Evolutionary conservation across 2,329 filamentous ascomycete species (phyloP), one percentile per base, ranked within the genome.

Genomic region (Fusarium hostae): DNA sequence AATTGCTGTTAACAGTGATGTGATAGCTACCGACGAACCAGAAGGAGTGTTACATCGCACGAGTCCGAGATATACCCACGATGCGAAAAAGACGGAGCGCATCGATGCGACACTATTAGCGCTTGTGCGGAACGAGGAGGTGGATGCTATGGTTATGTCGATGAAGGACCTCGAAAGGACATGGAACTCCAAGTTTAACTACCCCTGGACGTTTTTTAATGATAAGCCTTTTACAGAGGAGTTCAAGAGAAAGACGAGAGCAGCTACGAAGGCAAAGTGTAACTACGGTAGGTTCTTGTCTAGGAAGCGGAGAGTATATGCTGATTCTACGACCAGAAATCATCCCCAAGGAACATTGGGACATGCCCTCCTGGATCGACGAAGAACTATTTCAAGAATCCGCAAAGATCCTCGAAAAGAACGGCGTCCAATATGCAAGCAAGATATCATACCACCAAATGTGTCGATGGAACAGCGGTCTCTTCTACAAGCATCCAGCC

Each of bases 191-290:
- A 99, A 99, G 80, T 99, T 98, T 89, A 99, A 99, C 85, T 99
- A 99, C 79, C 96, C 96, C 0, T 99, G 96, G 94, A 98, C 94
- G 12, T 99, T 99, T 81, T 97, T 99, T 87, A 99, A 99, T 83
- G 95, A 99, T 78, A 91, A 93, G 57, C 93, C 94, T 20, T 99
- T 99, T 79, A 91, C 92, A 5, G 92, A 96, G 20, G 95, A 98
- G 77, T 99, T 99, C 85, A 98, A 97, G 84, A 85, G 85, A 77
- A 89, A 88, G 81, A 98, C 95, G 1, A 86, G 88, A 70, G 94
- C 91, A 32, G 91, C 89, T 55, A 98, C 95, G 22, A 97, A 97
- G 74, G 96, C 95, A 50, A 91, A 97, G 81, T 93, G 92, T 78
- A 88, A 87, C 81, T 98, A 96, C 80, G 93, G 92, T 95, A 87